Evolutionary conservation across 805 yeast species (phyloP).

Genomic region (Metschnikowia shivogae): DNA sequence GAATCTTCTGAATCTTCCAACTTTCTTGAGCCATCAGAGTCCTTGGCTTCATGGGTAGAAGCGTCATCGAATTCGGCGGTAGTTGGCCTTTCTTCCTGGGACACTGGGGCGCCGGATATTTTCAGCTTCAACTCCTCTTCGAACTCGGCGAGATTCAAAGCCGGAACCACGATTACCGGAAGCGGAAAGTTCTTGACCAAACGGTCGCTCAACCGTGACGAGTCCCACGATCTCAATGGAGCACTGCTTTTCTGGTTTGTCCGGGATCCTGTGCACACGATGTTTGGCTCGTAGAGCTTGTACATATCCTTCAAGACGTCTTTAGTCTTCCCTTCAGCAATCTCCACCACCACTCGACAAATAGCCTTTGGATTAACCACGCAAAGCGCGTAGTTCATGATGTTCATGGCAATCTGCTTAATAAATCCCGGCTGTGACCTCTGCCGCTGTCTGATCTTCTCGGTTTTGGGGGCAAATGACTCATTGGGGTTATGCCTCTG

Average conservation of each 20-base stretch:
- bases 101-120: slow-evolving; percentile 14
- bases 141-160: slow-evolving; percentile 51
- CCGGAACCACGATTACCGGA: slow-evolving; percentile 66
- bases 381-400: slow-evolving; percentile 50
- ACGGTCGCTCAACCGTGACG: slow-evolving; percentile 60
- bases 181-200: slow-evolving; percentile 60
- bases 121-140: slow-evolving; percentile 41
- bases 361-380: slow-evolving; percentile 44
- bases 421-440: slow-evolving; percentile 46
- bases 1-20: slow-evolving; percentile 4
- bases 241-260: slow-evolving; percentile 41
- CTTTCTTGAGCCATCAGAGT: background rate
- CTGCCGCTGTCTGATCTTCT: slow-evolving; percentile 31
- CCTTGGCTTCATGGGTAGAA: background rate
- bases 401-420: slow-evolving; percentile 41
- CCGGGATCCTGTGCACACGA: slow-evolving; percentile 54
- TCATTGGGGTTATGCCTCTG: slow-evolving; percentile 17
- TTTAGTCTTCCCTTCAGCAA: slow-evolving; percentile 56
- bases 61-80: background rate
- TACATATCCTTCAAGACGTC: slow-evolving; percentile 57
- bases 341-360: slow-evolving; percentile 53
- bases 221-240: slow-evolving; percentile 56
- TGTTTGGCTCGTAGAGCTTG: slow-evolving; percentile 55
- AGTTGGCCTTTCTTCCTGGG: background rate
- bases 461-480: slow-evolving; percentile 20